A percentile compares a stretch with the other conserved stretches of the same genome.
These are phyloP conservation scores for Arthrobotrys sinensis DNA, from an alignment of 2,329 filamentous ascomycete species.

Conservation along the genomic window DNA sequence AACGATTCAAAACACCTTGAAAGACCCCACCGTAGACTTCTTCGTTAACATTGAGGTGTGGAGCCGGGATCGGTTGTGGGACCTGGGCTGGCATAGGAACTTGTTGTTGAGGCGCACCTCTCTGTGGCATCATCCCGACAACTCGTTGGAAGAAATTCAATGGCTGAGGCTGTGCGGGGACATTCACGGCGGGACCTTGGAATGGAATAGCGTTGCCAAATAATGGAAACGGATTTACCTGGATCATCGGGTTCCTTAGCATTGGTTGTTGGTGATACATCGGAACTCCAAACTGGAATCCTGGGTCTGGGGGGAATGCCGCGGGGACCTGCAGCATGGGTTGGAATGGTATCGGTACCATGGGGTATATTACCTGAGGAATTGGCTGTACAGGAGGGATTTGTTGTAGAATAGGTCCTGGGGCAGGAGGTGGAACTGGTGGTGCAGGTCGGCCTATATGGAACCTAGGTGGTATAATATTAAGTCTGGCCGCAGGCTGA, in stretches of 20 bases:
- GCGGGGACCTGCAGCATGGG: constrained; percentile 41
- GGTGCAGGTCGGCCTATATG: not conserved
- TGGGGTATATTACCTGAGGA: constrained; percentile 48
- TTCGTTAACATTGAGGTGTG: not conserved
- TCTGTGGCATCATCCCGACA: not conserved
- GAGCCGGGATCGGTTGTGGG: not conserved
- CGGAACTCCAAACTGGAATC: constrained; percentile 32
- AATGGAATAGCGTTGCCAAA: constrained; percentile 43
- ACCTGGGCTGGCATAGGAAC: not conserved
- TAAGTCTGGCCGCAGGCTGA: not conserved
- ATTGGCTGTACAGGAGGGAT: not conserved
- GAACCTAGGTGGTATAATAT: not conserved
- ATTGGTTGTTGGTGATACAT: constrained; percentile 33
- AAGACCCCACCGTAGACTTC: not conserved
- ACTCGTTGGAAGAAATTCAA: constrained; percentile 36
- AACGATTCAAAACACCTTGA: not conserved
- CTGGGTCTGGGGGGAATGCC: constrained; percentile 33
- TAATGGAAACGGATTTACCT: constrained; percentile 26
- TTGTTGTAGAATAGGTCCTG: not conserved
- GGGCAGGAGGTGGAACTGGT: not conserved
- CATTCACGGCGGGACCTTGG: constrained; percentile 3
- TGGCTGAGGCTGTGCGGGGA: not conserved
- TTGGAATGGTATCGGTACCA: constrained; percentile 39
- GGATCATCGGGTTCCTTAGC: constrained; percentile 53
- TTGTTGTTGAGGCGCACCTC: not conserved